These are phyloP conservation scores for Elsinoe batatas DNA, from an alignment of 2,329 filamentous ascomycete genomes.

Conservation along the genomic window DNA sequence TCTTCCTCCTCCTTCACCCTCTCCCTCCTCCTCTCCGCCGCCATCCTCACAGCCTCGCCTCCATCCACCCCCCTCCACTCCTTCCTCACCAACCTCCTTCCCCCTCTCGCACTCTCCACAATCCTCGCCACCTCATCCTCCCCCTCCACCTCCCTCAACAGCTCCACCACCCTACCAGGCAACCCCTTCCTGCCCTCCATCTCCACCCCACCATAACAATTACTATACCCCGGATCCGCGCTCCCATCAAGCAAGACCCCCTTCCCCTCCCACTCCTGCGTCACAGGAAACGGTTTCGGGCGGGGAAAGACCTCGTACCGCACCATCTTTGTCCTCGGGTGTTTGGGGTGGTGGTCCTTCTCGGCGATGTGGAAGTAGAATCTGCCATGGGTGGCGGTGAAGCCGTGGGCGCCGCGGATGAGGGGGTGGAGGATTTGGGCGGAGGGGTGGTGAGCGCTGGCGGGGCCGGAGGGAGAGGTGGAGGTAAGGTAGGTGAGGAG, in stretches of 20 bases:
- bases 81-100: constrained; percentile 1
- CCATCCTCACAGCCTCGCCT: background rate
- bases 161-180: background rate
- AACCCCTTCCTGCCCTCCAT: background rate
- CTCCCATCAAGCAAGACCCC: background rate
- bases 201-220: background rate
- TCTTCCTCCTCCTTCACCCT: background rate
- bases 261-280: background rate
- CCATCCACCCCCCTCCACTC: background rate
- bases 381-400: background rate
- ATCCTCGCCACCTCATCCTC: background rate
- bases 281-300: background rate
- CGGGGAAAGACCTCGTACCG: background rate
- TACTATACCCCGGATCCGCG: background rate
- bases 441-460: background rate
- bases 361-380: constrained; percentile 1
- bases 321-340: background rate
- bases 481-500: background rate
- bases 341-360: background rate
- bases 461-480: background rate
- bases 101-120: background rate
- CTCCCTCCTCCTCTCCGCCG: background rate
- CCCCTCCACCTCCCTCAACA: background rate
- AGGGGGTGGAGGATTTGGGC: background rate
- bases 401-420: background rate